phyloP scores from a whole-genome alignment of 148 eudicot species.

The Silene conica region DNA sequence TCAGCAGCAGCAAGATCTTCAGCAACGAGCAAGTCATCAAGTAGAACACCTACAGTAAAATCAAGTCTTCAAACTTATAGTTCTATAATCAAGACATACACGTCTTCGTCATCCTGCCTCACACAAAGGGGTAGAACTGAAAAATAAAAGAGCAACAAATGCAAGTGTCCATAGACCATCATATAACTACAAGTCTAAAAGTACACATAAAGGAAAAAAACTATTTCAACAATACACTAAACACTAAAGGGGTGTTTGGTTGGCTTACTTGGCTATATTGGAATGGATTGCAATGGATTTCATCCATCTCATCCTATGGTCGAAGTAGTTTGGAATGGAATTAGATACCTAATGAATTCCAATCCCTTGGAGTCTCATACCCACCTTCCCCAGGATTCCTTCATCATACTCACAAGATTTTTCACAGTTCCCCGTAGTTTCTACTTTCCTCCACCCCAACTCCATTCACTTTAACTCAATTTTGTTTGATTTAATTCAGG shows the following conservation, averaged over 20 bases:
- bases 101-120: not conserved
- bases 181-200: not conserved
- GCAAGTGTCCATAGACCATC: not conserved
- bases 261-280: no score
- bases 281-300: no score
- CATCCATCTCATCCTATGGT: no score
- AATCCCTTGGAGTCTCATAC: no score
- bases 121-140: not conserved
- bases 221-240: no score
- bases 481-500: not conserved
- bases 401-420: not conserved
- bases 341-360: no score
- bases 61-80: not conserved
- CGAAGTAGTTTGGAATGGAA: no score
- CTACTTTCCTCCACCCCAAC: not conserved
- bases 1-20: slow-evolving; percentile 99
- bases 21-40: slow-evolving; percentile 91
- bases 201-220: no score
- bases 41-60: slow-evolving; percentile 64
- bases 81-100: not conserved
- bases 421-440: no score
- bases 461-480: not conserved
- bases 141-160: no score
- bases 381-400: no score
- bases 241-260: no score